These are phyloP conservation scores for Gracilariopsis chorda DNA, from an alignment of 23 red algal species.

Conservation along the genomic window DNA sequence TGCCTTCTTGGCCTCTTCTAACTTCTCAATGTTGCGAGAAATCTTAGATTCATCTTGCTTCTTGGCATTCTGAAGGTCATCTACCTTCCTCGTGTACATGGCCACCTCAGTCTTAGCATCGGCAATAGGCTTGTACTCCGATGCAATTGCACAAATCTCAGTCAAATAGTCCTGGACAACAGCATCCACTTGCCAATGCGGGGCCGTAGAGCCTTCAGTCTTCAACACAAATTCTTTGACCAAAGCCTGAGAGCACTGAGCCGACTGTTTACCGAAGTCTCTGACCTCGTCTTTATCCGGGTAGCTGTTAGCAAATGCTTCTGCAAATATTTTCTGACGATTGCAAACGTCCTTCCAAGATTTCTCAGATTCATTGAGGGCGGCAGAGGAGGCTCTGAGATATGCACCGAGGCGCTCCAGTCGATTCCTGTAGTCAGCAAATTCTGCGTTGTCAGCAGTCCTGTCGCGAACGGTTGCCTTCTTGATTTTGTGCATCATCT, in stretches of 20 bases:
- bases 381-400: constrained; percentile 29
- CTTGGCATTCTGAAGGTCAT: constrained; percentile 52
- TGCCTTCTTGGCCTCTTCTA: constrained; percentile 46
- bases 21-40: constrained; percentile 67
- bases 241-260: constrained; percentile 36
- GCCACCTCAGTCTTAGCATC: constrained; percentile 54
- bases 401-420: constrained; percentile 24
- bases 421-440: constrained; percentile 45
- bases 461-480: constrained; percentile 29
- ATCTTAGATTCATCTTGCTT: constrained; percentile 69
- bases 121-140: constrained; percentile 34
- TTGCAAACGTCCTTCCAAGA: constrained; percentile 62
- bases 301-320: constrained; percentile 59
- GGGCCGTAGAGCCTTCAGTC: constrained; percentile 62
- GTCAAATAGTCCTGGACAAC: constrained; percentile 59
- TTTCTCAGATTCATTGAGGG: constrained; percentile 39
- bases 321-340: constrained; percentile 52
- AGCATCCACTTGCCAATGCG: constrained; percentile 43
- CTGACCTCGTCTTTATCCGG: constrained; percentile 62
- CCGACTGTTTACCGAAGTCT: constrained; percentile 52
- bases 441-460: constrained; percentile 48
- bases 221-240: constrained; percentile 66
- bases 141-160: constrained; percentile 31
- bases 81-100: constrained; percentile 70
- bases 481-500: constrained; percentile 80